Evolutionary conservation across 768 basidiomycete genomes (phyloP).

Genomic region (Tylopilus felleus): DNA sequence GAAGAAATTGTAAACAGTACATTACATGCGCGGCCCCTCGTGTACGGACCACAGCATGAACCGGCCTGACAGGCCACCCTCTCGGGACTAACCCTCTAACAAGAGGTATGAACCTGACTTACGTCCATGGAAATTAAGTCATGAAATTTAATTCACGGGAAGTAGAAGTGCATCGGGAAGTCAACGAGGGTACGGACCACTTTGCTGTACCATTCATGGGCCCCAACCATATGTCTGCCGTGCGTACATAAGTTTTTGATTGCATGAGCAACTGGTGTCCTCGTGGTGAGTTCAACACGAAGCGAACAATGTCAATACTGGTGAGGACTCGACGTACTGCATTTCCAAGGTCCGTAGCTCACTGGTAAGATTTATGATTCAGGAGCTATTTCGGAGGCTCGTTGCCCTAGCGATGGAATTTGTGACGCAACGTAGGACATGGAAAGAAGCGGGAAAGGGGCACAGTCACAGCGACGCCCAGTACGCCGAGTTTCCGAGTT

Average conservation of each 20-base stretch:
- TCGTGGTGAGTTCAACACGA: slow-evolving; percentile 26
- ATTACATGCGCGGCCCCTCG: not conserved
- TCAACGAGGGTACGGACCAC: slow-evolving; percentile 16
- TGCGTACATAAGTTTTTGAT: slow-evolving; percentile 25
- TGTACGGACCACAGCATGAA: not conserved
- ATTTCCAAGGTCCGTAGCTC: slow-evolving; percentile 13
- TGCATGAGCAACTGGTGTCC: slow-evolving; percentile 14
- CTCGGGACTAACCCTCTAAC: not conserved
- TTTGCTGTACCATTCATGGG: slow-evolving; percentile 22
- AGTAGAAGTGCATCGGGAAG: slow-evolving; percentile 7
- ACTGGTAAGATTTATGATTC: slow-evolving; percentile 7
- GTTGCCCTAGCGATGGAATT: slow-evolving; percentile 23
- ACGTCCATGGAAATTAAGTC: slow-evolving; percentile 17
- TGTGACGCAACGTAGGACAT: slow-evolving; percentile 17
- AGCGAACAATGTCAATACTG: slow-evolving; percentile 29
- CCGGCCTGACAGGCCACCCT: not conserved
- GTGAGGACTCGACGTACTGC: slow-evolving; percentile 21
- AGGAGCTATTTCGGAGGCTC: slow-evolving; percentile 24
- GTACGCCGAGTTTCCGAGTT: slow-evolving; percentile 20
- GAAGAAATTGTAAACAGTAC: slow-evolving; percentile 9
- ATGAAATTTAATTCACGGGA: slow-evolving; percentile 14
- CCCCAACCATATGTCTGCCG: slow-evolving; percentile 5
- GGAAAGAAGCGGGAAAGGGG: slow-evolving; percentile 14
- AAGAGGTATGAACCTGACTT: not conserved
- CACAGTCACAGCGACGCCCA: slow-evolving; percentile 12